Evolutionary conservation across 2,329 filamentous ascomycete species (phyloP).

Genomic region (Incumbomyces delicatus): DNA sequence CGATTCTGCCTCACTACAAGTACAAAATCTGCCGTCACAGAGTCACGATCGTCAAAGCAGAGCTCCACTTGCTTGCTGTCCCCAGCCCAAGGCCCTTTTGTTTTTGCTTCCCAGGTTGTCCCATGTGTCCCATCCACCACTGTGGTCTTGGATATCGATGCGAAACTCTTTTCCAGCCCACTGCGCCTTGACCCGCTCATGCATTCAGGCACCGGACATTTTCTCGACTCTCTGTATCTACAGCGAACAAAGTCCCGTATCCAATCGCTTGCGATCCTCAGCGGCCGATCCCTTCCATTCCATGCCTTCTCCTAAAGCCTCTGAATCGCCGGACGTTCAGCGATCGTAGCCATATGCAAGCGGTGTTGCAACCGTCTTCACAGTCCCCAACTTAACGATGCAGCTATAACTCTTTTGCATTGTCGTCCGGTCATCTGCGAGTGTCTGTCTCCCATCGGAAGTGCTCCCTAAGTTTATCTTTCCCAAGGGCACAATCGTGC

Average conservation of each 20-base stretch:
- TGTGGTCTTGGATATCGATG: not conserved
- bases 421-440: not conserved
- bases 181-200: not conserved
- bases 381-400: too few relatives aligned
- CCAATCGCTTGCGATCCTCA: not conserved
- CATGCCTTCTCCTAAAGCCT: not conserved
- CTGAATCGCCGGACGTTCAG: too few relatives aligned
- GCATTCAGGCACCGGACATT: not conserved
- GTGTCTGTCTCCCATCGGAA: too few relatives aligned
- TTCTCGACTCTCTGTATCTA: not conserved
- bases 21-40: not conserved
- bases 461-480: too few relatives aligned
- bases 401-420: not conserved
- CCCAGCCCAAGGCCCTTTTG: not conserved
- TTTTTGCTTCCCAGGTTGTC: not conserved
- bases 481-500: not conserved
- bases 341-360: too few relatives aligned
- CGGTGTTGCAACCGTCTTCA: not conserved
- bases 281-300: not conserved
- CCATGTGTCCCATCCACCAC: not conserved
- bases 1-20: conserved; percentile 5
- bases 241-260: not conserved
- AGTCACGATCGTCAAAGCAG: not conserved
- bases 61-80: not conserved
- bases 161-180: not conserved